Base-by-base conservation (phyloP, 306 rosid species). In the Prunus dulcis region DNA sequence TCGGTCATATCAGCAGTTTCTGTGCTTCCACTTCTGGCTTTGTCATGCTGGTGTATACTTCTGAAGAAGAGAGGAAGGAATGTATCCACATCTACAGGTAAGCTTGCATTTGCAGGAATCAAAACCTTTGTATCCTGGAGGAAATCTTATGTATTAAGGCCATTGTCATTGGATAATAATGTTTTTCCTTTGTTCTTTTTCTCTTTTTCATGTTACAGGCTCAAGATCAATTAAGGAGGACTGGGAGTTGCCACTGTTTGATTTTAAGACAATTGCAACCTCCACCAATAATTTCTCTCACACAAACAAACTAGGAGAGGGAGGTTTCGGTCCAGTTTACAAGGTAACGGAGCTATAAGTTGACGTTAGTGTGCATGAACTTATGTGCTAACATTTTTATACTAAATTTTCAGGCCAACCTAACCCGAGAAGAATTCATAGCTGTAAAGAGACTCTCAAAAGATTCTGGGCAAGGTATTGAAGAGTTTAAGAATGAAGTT, bases 321-420 rank as follows among this genome's bases (percentile, higher is more conserved):
- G 93, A 19, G 91, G 91, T 27, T 89, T 89, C 69, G 91, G 93
- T 47, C 70, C 84, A 0, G 91, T 89, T 81, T 87, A 79, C 69
- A 89, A 86, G 91, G 89, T 89, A 73, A 58, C 5, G 30, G 30
- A 8, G 2, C 10, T 8, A 69, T 10, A 18, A 18, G 17, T 28
- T 28, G 6, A 51, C 46, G 6, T 10, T 0, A 1, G 12, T 11
- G 6, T 34, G 9, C 6, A 22, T 13, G 45, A 69, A 70, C 28
- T 28, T 6, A 28, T 38, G 43, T n/a, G 64, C 34, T 25, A 46
- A 27, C 23, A 34, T 47, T 9, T 23, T 38, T 55, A 61, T 27
- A 18, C 45, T 5, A 17, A 13, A 20, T 19, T 32, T 34, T 10
- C 64, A 82, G 75, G 86, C 74, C 13, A 70, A 14, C 6, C 46